A percentile compares a stretch with the other conserved stretches of the same genome.
phyloP scores from a whole-genome alignment of 1,284 basidiomycete species.

The Ganoderma leucocontextum region DNA sequence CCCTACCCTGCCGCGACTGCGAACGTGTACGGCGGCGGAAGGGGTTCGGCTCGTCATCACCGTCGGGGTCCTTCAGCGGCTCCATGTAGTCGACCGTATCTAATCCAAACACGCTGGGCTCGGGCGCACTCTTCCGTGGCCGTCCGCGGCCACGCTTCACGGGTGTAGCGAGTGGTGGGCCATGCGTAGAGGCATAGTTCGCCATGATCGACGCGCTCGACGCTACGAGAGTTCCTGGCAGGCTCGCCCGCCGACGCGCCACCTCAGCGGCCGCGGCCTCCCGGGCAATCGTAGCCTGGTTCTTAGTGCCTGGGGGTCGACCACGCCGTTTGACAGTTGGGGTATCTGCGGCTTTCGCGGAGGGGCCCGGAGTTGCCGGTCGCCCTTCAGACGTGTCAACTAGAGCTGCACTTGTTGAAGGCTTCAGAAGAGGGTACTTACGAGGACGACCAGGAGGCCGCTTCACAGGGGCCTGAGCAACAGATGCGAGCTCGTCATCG shows the following conservation, averaged over 20 bases:
- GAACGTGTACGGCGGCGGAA: conserved; percentile 1
- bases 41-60: neutral
- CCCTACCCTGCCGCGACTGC: neutral
- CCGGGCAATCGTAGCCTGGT: conserved; percentile 24
- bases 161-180: conserved; percentile 2
- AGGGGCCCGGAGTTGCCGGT: neutral
- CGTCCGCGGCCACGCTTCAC: conserved; percentile 27
- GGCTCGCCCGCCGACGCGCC: neutral
- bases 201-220: conserved; percentile 9
- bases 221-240: neutral
- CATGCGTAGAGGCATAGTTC: neutral
- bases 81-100: conserved; percentile 24
- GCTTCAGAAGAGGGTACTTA: conserved; percentile 20
- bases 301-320: conserved; percentile 29
- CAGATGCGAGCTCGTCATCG: conserved; percentile 2
- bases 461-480: conserved; percentile 3
- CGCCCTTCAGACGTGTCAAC: neutral
- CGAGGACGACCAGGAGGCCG: conserved; percentile 19
- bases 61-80: conserved; percentile 27
- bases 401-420: neutral
- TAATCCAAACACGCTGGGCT: conserved; percentile 12
- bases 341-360: neutral
- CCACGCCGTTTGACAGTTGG: conserved; percentile 20
- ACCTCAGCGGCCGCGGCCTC: conserved; percentile 17
- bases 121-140: conserved; percentile 25